A percentile compares a stretch with the other conserved stretches of the same genome.
Conservation (phyloP, 106 monocot genomes). For the Posidonia australis region DNA sequence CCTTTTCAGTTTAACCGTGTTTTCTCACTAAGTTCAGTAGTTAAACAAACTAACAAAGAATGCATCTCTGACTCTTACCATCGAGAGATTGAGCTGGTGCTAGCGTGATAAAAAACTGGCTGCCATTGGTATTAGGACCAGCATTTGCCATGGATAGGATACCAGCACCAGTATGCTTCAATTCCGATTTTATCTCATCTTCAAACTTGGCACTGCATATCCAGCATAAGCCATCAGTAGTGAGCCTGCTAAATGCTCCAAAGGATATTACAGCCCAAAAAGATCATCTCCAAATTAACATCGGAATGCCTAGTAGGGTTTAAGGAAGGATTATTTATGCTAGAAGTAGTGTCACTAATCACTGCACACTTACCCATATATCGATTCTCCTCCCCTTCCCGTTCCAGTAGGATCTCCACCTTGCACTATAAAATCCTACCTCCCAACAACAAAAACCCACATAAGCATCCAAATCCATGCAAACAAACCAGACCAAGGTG, state of each 20-base stretch:
- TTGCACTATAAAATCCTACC: slow-evolving; percentile 95
- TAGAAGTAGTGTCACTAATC: background rate
- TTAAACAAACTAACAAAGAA: background rate
- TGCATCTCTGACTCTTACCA: slow-evolving; percentile 28
- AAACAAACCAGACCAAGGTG: background rate
- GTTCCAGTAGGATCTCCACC: slow-evolving; percentile 99
- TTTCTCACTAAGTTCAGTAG: no score
- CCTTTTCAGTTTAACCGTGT: no score
- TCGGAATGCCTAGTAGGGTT: no score
- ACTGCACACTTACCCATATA: slow-evolving; percentile 49
- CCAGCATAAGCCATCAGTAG: background rate
- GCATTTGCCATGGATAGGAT: slow-evolving; percentile 99
- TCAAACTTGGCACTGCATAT: slow-evolving; percentile 76
- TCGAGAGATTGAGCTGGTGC: slow-evolving; percentile 88
- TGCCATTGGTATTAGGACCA: slow-evolving; percentile 96
- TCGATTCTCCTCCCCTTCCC: slow-evolving; percentile 93
- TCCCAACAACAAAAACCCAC: background rate
- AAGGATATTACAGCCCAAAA: no score
- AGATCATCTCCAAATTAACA: background rate
- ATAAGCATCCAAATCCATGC: background rate
- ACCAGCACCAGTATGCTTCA: slow-evolving; percentile 98
- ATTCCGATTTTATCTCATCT: slow-evolving; percentile 87
- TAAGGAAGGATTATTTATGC: background rate
- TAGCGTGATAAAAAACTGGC: slow-evolving; percentile 97
- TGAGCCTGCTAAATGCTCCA: no score